These are phyloP conservation scores for Albugo laibachii DNA, from an alignment of 352 stramenopile species.

Conservation along the genomic window DNA sequence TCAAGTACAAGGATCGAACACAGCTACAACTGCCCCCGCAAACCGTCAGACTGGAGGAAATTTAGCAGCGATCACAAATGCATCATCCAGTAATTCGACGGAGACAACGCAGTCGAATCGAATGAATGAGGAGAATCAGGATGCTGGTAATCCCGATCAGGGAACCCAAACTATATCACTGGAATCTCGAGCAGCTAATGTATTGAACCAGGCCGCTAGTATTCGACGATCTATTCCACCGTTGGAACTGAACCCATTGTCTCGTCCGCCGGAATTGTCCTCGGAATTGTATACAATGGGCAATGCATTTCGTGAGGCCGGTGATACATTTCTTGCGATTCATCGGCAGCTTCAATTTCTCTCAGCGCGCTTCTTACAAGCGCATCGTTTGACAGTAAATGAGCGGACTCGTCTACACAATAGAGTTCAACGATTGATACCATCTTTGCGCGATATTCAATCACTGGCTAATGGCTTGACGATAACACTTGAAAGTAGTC, in stretches of 20 bases:
- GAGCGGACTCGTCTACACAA: slow-evolving; percentile 11
- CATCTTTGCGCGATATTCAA: slow-evolving; percentile 6
- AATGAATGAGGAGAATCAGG: too few relatives aligned
- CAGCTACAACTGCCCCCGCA: too few relatives aligned
- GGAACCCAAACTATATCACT: too few relatives aligned
- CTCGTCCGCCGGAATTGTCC: slow-evolving; percentile 7
- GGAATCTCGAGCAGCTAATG: not conserved
- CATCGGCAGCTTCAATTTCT: slow-evolving; percentile 17
- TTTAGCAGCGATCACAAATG: too few relatives aligned
- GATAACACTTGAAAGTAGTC: too few relatives aligned
- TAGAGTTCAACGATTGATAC: slow-evolving; percentile 10
- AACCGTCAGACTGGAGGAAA: too few relatives aligned
- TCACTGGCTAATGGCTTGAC: too few relatives aligned
- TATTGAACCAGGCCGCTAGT: not conserved
- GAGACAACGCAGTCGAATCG: too few relatives aligned
- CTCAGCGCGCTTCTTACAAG: slow-evolving; percentile 9
- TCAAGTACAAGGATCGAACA: not conserved
- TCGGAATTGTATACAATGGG: slow-evolving; percentile 14
- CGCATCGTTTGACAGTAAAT: slow-evolving; percentile 8
- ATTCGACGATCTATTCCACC: slow-evolving; percentile 12
- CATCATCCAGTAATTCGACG: too few relatives aligned
- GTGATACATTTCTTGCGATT: slow-evolving; percentile 17
- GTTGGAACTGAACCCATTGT: slow-evolving; percentile 9
- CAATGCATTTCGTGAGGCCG: slow-evolving; percentile 11
- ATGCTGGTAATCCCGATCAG: too few relatives aligned